A percentile compares a stretch with the other conserved stretches of the same genome.
Conservation (phyloP, 495 filamentous ascomycete species). For the Cryomyces minteri region DNA sequence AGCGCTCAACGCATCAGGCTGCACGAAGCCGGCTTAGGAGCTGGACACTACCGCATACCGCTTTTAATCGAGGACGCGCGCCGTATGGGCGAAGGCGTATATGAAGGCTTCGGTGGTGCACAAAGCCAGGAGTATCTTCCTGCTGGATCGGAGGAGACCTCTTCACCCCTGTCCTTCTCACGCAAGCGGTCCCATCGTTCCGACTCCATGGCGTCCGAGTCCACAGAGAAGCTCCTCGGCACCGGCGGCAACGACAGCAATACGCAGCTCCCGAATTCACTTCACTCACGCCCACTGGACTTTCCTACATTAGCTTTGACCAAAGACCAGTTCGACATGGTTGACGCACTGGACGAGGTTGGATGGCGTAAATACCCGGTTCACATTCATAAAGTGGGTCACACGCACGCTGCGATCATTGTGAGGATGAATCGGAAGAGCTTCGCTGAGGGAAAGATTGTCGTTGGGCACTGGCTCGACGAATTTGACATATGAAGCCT, state of each 20-base stretch:
- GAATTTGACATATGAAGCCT: slow-evolving; percentile 45
- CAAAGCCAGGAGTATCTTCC: slow-evolving; percentile 43
- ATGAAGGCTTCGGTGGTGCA: slow-evolving; percentile 46
- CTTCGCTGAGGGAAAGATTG: slow-evolving; percentile 60
- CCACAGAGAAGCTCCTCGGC: not conserved
- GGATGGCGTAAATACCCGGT: slow-evolving; percentile 71
- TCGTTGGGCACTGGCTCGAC: slow-evolving; percentile 66
- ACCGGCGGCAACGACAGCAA: not conserved
- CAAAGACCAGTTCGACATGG: slow-evolving; percentile 64
- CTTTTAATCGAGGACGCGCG: slow-evolving; percentile 55
- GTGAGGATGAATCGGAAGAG: slow-evolving; percentile 41
- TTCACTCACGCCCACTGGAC: slow-evolving; percentile 5
- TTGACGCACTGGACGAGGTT: slow-evolving; percentile 53
- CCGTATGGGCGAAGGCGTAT: slow-evolving; percentile 51
- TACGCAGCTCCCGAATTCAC: not conserved
- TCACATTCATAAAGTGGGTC: slow-evolving; percentile 61
- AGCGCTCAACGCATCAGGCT: slow-evolving; percentile 54
- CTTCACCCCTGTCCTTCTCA: slow-evolving; percentile 1
- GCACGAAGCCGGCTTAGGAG: slow-evolving; percentile 49
- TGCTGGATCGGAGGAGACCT: slow-evolving; percentile 17
- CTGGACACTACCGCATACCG: slow-evolving; percentile 54
- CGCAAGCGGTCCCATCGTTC: not conserved
- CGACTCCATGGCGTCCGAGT: not conserved
- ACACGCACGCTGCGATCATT: slow-evolving; percentile 85
- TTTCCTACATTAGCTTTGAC: slow-evolving; percentile 61